Percentiles rank a stretch among this genome's conserved stretches.
phyloP scores from a whole-genome alignment of 2,329 filamentous ascomycete genomes.

The Fusarium scirpi region DNA sequence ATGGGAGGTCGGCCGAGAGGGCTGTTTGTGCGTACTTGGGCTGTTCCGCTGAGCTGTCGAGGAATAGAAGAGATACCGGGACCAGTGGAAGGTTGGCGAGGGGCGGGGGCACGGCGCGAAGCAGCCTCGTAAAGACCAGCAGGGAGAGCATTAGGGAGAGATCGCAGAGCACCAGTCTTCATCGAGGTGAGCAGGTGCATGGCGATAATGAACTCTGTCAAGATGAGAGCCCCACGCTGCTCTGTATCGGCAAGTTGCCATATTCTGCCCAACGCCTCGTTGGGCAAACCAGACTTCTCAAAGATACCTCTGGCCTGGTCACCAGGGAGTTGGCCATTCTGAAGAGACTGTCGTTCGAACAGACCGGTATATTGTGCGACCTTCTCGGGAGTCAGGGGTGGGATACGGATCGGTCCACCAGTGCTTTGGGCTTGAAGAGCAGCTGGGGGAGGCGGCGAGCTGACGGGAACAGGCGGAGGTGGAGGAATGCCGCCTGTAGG shows the following conservation, averaged over 20 bases:
- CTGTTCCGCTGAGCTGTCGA: constrained; percentile 81
- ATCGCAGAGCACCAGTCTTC: constrained; percentile 84
- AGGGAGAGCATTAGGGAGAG: constrained; percentile 83
- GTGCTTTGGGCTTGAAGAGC: constrained; percentile 68
- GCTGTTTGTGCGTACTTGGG: constrained; percentile 72
- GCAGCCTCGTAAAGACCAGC: constrained; percentile 92
- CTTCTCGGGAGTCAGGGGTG: constrained; percentile 88
- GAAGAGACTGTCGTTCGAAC: constrained; percentile 88
- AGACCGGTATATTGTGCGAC: constrained; percentile 88
- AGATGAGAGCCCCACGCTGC: constrained; percentile 85
- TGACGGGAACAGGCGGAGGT: constrained; percentile 52
- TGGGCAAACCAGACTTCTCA: constrained; percentile 89
- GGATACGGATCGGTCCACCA: constrained; percentile 83
- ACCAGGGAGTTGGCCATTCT: constrained; percentile 77
- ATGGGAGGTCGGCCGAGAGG: constrained; percentile 66
- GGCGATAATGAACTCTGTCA: constrained; percentile 95
- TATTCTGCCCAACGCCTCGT: constrained; percentile 91
- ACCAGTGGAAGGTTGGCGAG: constrained; percentile 64
- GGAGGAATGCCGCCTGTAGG: constrained; percentile 56
- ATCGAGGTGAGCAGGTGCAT: constrained; percentile 97
- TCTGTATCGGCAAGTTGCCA: constrained; percentile 96
- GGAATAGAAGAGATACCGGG: constrained; percentile 76
- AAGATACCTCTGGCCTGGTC: constrained; percentile 95
- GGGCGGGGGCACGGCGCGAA: constrained; percentile 68
- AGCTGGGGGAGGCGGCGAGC: constrained; percentile 62